Conservation (phyloP, 1,284 basidiomycete genomes). For the Boletus smithii region DNA sequence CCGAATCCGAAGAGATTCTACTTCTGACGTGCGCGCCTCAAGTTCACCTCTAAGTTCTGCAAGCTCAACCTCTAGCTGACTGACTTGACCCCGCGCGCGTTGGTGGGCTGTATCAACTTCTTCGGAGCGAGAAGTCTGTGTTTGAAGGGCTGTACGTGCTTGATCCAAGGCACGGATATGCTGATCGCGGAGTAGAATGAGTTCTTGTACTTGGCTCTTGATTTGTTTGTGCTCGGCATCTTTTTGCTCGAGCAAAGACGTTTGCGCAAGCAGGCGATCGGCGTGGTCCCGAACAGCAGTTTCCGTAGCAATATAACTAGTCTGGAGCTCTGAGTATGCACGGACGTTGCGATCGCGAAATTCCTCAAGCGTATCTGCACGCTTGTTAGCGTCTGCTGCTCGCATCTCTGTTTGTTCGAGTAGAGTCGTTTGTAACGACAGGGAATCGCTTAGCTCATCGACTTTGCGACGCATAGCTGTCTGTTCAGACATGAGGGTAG, state of each 20-base stretch:
- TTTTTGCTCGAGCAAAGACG: constrained; percentile 72
- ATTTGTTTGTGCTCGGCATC: constrained; percentile 75
- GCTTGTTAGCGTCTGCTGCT: constrained; percentile 75
- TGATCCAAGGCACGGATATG: constrained; percentile 87
- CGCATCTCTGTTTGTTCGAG: constrained; percentile 79
- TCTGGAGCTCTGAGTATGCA: constrained; percentile 73
- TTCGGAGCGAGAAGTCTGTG: constrained; percentile 72
- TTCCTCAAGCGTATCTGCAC: constrained; percentile 82
- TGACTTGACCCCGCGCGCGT: constrained; percentile 64
- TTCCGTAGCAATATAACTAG: constrained; percentile 63
- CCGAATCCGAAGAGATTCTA: constrained; percentile 62
- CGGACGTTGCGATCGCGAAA: constrained; percentile 68
- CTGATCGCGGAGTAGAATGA: constrained; percentile 68
- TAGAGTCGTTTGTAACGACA: constrained; percentile 74
- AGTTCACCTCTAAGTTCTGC: constrained; percentile 76
- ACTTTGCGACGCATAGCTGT: constrained; percentile 68
- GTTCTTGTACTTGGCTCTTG: constrained; percentile 69
- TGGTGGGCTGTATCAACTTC: constrained; percentile 80
- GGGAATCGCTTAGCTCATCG: constrained; percentile 67
- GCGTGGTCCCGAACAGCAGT: constrained; percentile 73
- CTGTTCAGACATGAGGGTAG: constrained; percentile 64
- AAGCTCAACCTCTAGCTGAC: constrained; percentile 68
- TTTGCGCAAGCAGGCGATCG: constrained; percentile 72
- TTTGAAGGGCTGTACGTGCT: constrained; percentile 73
- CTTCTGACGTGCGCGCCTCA: constrained; percentile 69